Evolutionary conservation across 805 yeast genomes (phyloP), one percentile per base, ranked within the genome.

Genomic region (Myxozyma udenii): DNA sequence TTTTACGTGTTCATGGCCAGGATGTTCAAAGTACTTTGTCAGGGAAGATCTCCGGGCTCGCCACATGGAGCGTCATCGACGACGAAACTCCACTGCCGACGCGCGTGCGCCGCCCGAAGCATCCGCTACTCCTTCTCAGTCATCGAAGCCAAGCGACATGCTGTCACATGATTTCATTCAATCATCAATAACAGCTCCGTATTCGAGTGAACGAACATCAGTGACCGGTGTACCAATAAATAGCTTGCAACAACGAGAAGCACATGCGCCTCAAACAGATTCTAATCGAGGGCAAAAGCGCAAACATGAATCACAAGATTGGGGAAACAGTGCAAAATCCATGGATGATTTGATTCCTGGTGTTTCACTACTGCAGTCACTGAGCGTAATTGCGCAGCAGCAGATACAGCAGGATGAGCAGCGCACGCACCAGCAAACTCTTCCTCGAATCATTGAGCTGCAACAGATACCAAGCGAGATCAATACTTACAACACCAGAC

Each of bases 11-110:
- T 48, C 61, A 12, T 68, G 68, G 66, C 63, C 63, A 3, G 67
- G 63, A 11, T 68, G 72, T 45, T 46, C 55, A 14, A 64, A 62
- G 48, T 61, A 63, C 22, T 68, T 68, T 65, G 72, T 68, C 9
- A 60, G 72, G 2, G 70, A 68, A 35, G 72, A 68, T 43, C 54
- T 68, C 26, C 57, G 61, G n/a, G 51, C 48, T 9, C 58, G 72
- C 21, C 72, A 68, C 53, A 23, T 64, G 16, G 66, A 67, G 45
- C 63, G 72, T 2, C 72, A 68, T 40, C 58, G 62, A 26, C 56
- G 58, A 22, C 50, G 56, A 14, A 35, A 25, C 33, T 28, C 33
- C 33, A 28, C 33, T 28, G 9, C 33, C 14, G 33, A 9, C 37
- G 33, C 22, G 9, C 7, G 5, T 7, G 23, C n/a, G 14, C 24